Evolutionary conservation across 352 stramenopile species (phyloP).

Genomic region (Phytopythium ostracodes): DNA sequence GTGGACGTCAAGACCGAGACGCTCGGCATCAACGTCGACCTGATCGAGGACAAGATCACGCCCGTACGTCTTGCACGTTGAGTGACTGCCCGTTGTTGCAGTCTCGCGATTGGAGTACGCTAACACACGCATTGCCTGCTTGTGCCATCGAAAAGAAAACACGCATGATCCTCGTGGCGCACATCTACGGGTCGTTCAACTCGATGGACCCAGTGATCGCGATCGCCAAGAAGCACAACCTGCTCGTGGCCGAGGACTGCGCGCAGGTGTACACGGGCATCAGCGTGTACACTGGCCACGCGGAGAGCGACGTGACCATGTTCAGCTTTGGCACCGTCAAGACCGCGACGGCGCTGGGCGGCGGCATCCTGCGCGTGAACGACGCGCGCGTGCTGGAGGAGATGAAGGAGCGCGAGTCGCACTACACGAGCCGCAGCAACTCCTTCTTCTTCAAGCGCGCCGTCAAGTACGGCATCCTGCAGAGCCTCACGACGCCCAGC

Average conservation of each 20-base stretch:
- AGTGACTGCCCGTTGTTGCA: too few relatives aligned
- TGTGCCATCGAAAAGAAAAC: constrained; percentile 57
- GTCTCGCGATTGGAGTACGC: too few relatives aligned
- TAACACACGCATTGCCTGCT: neutral
- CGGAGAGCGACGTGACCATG: constrained; percentile 64
- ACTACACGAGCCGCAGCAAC: constrained; percentile 47
- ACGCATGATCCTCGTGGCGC: constrained; percentile 59
- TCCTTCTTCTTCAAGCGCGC: constrained; percentile 69
- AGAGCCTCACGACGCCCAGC: constrained; percentile 60
- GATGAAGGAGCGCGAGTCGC: constrained; percentile 64
- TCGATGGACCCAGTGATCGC: constrained; percentile 47
- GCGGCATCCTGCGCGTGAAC: constrained; percentile 61
- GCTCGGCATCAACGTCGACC: constrained; percentile 47
- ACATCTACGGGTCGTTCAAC: constrained; percentile 77
- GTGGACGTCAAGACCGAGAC: constrained; percentile 68
- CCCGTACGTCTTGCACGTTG: constrained; percentile 28
- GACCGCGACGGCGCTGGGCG: constrained; percentile 75
- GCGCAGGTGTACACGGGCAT: constrained; percentile 68
- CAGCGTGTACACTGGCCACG: constrained; percentile 56
- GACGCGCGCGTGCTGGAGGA: constrained; percentile 45
- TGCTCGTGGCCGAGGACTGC: constrained; percentile 79
- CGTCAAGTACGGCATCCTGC: constrained; percentile 70
- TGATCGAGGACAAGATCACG: constrained; percentile 39
- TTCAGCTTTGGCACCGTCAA: constrained; percentile 90
- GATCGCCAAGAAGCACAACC: constrained; percentile 42